phyloP scores from a whole-genome alignment of 2,329 filamentous ascomycete species.

The Penicillium vulpinum region DNA sequence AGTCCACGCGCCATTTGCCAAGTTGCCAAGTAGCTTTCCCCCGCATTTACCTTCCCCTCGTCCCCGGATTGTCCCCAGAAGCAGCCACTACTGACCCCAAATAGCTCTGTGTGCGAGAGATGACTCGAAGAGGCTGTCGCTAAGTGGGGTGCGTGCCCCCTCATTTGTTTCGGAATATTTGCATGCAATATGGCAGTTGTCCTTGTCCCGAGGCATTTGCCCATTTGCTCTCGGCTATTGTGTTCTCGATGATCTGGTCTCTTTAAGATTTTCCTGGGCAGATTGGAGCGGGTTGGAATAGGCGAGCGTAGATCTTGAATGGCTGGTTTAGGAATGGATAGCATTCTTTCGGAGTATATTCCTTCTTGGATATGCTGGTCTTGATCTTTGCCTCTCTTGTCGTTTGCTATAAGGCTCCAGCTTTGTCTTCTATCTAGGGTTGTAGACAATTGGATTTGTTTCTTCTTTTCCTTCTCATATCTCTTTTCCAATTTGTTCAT shows the following conservation, averaged over 20 bases:
- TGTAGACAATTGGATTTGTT: not conserved
- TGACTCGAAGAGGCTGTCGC: not conserved
- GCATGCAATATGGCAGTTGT: not conserved
- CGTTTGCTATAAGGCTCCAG: not conserved
- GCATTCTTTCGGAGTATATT: not conserved
- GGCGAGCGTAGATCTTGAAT: constrained; percentile 1
- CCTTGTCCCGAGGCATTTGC: constrained; percentile 12
- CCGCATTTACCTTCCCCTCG: constrained; percentile 2
- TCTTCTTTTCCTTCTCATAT: not conserved
- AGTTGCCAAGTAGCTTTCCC: constrained; percentile 6
- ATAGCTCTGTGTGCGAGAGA: not conserved
- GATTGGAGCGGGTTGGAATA: not conserved
- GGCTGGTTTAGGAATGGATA: not conserved
- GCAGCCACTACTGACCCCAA: not conserved
- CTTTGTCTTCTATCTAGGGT: not conserved
- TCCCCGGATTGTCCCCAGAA: constrained; percentile 8
- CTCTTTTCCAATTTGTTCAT: too few species aligned
- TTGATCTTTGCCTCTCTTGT: not conserved
- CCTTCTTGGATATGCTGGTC: not conserved
- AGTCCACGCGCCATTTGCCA: not conserved
- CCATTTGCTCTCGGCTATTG: constrained; percentile 15
- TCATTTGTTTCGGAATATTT: constrained; percentile 5
- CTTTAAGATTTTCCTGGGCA: not conserved
- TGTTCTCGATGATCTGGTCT: not conserved
- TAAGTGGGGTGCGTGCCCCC: constrained; percentile 2